Conservation (phyloP, 352 stramenopile genomes). For the Blastocystis sp. region DNA sequence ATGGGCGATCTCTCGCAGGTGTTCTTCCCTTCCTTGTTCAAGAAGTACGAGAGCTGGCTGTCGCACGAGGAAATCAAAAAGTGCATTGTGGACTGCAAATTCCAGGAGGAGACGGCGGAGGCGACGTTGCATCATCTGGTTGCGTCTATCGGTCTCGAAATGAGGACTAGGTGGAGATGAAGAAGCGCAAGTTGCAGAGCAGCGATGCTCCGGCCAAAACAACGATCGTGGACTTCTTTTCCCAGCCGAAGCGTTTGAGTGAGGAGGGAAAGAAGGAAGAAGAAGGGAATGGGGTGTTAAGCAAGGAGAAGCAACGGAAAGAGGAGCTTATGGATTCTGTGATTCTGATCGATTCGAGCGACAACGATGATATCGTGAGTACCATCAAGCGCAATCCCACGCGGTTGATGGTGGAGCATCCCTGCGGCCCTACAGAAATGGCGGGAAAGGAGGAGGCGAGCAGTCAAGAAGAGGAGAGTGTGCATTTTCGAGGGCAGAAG, state of each 20-base stretch:
- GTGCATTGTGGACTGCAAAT: constrained; percentile 38
- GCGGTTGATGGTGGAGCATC: neutral
- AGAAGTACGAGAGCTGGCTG: neutral
- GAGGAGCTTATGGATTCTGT: neutral
- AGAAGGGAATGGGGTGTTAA: neutral
- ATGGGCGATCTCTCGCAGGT: neutral
- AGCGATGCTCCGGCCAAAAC: neutral
- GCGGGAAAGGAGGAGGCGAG: neutral
- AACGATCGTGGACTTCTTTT: constrained; percentile 17
- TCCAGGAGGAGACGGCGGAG: neutral
- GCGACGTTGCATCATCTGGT: constrained; percentile 12
- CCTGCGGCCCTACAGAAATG: neutral
- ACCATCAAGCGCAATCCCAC: neutral
- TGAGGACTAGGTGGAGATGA: neutral
- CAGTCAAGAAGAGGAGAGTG: neutral
- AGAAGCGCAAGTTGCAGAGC: neutral
- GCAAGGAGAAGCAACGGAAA: neutral
- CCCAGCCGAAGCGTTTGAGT: neutral
- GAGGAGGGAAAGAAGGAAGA: neutral
- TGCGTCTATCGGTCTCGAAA: neutral
- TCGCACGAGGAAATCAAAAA: neutral
- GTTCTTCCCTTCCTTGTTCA: constrained; percentile 59
- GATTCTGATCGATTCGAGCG: neutral
- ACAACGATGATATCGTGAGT: neutral
- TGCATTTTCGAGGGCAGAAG: neutral